phyloP scores from a whole-genome alignment of 2,329 filamentous ascomycete genomes.

The Botrytis tulipae region DNA sequence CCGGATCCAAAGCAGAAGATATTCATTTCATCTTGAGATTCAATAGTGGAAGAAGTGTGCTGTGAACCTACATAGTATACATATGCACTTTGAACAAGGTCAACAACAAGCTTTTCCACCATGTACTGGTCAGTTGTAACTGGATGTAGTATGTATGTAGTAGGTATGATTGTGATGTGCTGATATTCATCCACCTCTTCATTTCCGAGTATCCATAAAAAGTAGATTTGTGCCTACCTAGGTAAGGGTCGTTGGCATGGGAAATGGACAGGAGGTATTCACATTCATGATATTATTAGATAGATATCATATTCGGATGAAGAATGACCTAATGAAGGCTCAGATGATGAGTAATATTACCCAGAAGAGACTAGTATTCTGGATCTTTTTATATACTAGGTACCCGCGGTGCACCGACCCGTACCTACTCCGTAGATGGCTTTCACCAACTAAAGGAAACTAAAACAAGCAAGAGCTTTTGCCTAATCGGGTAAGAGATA shows the following conservation, averaged over 20 bases:
- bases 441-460: background rate
- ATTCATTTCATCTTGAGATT: background rate
- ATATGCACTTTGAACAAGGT: background rate
- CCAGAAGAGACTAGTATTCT: fast-evolving
- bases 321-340: background rate
- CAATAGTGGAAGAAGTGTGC: background rate
- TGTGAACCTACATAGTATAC: background rate
- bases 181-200: conserved; percentile 9
- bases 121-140: background rate
- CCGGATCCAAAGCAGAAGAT: background rate
- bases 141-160: background rate
- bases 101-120: background rate
- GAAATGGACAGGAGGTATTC: background rate
- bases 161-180: conserved; percentile 11
- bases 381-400: too few species aligned
- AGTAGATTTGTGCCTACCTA: background rate
- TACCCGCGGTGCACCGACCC: background rate
- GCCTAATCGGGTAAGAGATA: background rate
- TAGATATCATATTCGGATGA: too few species aligned
- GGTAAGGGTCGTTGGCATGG: background rate
- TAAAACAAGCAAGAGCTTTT: background rate
- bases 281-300: too few species aligned
- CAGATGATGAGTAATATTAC: background rate
- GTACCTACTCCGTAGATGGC: background rate
- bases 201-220: conserved; percentile 14